phyloP scores from a whole-genome alignment of 345 rosid species.

The Salix viminalis region DNA sequence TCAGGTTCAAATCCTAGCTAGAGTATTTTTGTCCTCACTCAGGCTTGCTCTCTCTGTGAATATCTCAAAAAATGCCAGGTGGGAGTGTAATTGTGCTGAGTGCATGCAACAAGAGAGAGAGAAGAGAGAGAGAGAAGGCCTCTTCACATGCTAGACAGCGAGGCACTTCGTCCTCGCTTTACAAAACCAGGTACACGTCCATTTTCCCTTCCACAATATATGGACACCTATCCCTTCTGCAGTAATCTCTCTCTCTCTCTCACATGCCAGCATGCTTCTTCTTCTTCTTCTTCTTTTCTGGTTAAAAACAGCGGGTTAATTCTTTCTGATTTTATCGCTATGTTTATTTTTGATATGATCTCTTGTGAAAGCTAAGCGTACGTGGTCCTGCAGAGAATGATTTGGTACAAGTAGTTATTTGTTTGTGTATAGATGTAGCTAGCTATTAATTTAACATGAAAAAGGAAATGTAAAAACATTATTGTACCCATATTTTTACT shows the following conservation, averaged over 20 bases:
- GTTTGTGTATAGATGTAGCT: neutral
- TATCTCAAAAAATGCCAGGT: constrained; percentile 43
- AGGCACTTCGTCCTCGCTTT: constrained; percentile 49
- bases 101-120: constrained; percentile 15
- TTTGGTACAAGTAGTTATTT: neutral
- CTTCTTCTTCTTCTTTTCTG: neutral
- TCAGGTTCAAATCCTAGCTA: constrained; percentile 26
- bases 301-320: neutral
- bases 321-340: neutral
- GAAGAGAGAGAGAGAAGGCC: constrained; percentile 3
- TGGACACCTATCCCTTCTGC: constrained; percentile 31
- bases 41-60: constrained; percentile 18
- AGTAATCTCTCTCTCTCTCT: neutral
- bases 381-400: neutral
- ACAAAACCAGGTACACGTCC: constrained; percentile 45
- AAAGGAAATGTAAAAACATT: neutral
- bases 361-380: neutral
- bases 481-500: neutral
- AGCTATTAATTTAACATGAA: neutral
- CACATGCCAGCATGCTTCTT: neutral
- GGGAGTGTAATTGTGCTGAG: constrained; percentile 20
- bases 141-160: constrained; percentile 65
- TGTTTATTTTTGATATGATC: neutral
- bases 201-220: constrained; percentile 33
- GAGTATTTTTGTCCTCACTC: constrained; percentile 31